Conservation (phyloP, 768 basidiomycete species). For the Coprinellus aureogranulatus region DNA sequence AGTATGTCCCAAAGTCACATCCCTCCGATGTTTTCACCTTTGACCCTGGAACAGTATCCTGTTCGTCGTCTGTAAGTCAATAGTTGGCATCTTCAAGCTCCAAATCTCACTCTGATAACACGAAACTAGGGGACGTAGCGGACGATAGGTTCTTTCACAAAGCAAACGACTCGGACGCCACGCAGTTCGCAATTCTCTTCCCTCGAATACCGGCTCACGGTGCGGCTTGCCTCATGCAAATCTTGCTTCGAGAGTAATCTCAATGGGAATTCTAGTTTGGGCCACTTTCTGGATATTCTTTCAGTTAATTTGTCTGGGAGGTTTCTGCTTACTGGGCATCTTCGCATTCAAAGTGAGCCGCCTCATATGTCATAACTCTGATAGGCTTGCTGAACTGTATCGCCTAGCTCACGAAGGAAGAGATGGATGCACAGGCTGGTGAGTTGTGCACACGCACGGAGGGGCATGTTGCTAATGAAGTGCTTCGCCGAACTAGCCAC, state of each 20-base stretch:
- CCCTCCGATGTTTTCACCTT: neutral
- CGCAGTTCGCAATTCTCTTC: slow-evolving; percentile 79
- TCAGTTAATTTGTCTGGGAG: slow-evolving; percentile 68
- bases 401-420: slow-evolving; percentile 44
- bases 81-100: too few species aligned
- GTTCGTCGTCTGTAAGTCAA: slow-evolving; percentile 85
- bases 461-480: too few species aligned
- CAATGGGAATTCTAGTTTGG: slow-evolving; percentile 60
- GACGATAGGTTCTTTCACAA: slow-evolving; percentile 96
- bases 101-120: too few species aligned
- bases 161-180: slow-evolving; percentile 88
- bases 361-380: neutral
- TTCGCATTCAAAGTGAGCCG: slow-evolving; percentile 73
- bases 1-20: slow-evolving; percentile 43
- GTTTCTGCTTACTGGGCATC: slow-evolving; percentile 79
- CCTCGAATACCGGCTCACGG: slow-evolving; percentile 71
- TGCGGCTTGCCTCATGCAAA: slow-evolving; percentile 29
- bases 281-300: slow-evolving; percentile 83
- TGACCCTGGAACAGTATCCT: slow-evolving; percentile 46
- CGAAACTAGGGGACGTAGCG: slow-evolving; percentile 91
- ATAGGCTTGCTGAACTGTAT: slow-evolving; percentile 4
- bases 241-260: neutral
- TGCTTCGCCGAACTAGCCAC: slow-evolving; percentile 35
- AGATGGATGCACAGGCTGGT: slow-evolving; percentile 78
- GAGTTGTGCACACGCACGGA: too few species aligned